Base-by-base conservation (phyloP, 73 alveolate species). In the Blepharisma japonicum region DNA sequence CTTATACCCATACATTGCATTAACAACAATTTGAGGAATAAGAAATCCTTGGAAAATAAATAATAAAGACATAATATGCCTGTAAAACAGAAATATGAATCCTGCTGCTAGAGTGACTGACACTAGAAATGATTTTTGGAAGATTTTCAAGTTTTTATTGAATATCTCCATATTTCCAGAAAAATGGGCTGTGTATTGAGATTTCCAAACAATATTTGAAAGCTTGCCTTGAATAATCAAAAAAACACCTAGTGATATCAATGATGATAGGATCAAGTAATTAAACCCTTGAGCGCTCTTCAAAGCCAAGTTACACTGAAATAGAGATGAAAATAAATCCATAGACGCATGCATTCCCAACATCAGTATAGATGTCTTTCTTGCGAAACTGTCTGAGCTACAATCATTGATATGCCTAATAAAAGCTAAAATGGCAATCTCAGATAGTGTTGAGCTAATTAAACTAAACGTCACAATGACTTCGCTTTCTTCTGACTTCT, bases 1-100 rank as follows among this genome's bases (percentile, higher is more conserved):
- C 5, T 25, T 14, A 61, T 61, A 61, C 39, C 74, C 74, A 20
- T 61, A 20, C 39, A n/a, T 61, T 20, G 74, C 74, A 20, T n/a
- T 14, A 8, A 18, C 14, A 25, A 18, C 11, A 61, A 61, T 61
- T 39, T 18, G 46, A 20, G 74, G 74, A 20, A 25, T 61, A 61
- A 61, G n/a, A 14, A 61, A 14, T n/a, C 38, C 39, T 61, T 8
- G 46, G 2, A 14, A 61, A 25, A 61, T 2, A 8, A 61, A 61
- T 61, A 25, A 61, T 9, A 14, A 61, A 2, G 47, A 18, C 23
- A 14, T 18, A 61, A 14, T 61, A 8, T 25, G 47, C 46, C 47
- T 8, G n/a, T 25, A 61, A 25, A 25, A 61, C 47, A 61, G 23
- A 20, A 25, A 25, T 25, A 20, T n/a, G 48, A 39, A 61, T 5